A percentile compares a stretch with the other conserved stretches of the same genome.
Evolutionary conservation across 2,329 filamentous ascomycete species (phyloP).

Genomic region (Podosphaera xanthii): DNA sequence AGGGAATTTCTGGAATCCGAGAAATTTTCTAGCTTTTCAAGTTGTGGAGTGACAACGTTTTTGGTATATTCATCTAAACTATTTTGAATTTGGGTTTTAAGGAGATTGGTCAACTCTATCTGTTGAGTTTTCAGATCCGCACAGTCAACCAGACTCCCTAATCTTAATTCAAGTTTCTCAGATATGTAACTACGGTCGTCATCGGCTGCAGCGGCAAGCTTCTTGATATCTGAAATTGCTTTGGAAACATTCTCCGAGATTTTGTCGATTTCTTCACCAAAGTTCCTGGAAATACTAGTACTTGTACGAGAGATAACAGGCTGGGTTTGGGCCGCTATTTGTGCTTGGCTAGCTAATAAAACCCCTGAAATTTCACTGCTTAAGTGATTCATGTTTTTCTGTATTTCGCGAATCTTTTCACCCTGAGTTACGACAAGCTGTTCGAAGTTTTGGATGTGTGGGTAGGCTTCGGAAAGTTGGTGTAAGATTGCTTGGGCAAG

Average conservation of each 20-base stretch:
- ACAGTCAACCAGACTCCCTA: not conserved
- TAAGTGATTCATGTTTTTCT: not conserved
- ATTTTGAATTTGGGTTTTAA: not conserved
- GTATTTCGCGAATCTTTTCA: not conserved
- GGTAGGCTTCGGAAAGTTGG: constrained; percentile 1
- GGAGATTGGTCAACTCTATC: not conserved
- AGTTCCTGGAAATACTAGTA: not conserved
- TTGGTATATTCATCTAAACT: not conserved
- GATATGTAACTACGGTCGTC: not conserved
- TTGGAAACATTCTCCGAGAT: not conserved
- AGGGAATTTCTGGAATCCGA: not conserved
- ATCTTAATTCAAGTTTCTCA: not conserved
- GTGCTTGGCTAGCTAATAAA: not conserved
- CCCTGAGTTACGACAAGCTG: not conserved
- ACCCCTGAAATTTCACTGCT: not conserved
- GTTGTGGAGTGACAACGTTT: not conserved
- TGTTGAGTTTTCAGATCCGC: not conserved
- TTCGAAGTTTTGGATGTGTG: constrained; percentile 1
- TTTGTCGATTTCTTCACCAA: not conserved
- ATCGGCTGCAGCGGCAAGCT: not conserved
- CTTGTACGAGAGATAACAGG: not conserved
- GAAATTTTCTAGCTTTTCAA: not conserved
- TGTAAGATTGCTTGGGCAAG: constrained; percentile 1
- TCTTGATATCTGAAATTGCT: not conserved
- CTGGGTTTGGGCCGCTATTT: not conserved